These are phyloP conservation scores for Pachyrhizus erosus DNA, from an alignment of 306 rosid species.

Conservation along the genomic window DNA sequence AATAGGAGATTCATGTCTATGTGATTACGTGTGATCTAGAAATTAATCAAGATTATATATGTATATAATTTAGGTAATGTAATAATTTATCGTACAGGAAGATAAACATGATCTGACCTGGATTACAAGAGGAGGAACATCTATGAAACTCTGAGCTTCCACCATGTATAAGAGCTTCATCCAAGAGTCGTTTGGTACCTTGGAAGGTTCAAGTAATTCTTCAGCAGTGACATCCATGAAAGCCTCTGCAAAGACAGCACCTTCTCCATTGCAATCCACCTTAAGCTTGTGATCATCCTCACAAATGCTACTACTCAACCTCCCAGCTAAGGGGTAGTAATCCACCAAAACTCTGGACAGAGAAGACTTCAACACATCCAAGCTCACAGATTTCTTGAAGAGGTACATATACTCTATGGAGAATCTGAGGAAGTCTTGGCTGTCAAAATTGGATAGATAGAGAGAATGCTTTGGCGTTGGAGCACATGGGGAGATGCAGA, in stretches of 20 bases:
- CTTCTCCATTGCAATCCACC: constrained; percentile 86
- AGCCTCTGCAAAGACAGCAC: constrained; percentile 80
- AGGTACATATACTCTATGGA: constrained; percentile 75
- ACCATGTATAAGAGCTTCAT: constrained; percentile 68
- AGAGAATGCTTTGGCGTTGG: constrained; percentile 81
- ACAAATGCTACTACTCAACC: constrained; percentile 45
- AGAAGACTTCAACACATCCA: constrained; percentile 59
- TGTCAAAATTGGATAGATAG: constrained; percentile 82
- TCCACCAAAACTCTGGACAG: constrained; percentile 68
- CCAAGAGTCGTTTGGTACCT: constrained; percentile 74
- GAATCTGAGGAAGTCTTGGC: constrained; percentile 85
- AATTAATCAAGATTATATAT: too few species aligned
- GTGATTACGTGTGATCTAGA: background rate
- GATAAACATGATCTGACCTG: constrained; percentile 59
- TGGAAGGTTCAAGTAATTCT: constrained; percentile 58
- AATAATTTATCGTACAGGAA: background rate
- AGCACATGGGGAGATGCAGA: constrained; percentile 54
- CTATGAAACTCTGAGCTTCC: constrained; percentile 68
- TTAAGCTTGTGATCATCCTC: constrained; percentile 67
- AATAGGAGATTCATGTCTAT: too few species aligned
- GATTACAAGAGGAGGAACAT: constrained; percentile 84
- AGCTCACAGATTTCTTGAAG: constrained; percentile 59
- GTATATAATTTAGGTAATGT: background rate
- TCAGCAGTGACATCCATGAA: constrained; percentile 70
- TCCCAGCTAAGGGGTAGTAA: constrained; percentile 91